Percentiles rank a stretch among this genome's conserved stretches.
Evolutionary conservation across 768 basidiomycete species (phyloP).

Genomic region (Psilocybe cyanescens): DNA sequence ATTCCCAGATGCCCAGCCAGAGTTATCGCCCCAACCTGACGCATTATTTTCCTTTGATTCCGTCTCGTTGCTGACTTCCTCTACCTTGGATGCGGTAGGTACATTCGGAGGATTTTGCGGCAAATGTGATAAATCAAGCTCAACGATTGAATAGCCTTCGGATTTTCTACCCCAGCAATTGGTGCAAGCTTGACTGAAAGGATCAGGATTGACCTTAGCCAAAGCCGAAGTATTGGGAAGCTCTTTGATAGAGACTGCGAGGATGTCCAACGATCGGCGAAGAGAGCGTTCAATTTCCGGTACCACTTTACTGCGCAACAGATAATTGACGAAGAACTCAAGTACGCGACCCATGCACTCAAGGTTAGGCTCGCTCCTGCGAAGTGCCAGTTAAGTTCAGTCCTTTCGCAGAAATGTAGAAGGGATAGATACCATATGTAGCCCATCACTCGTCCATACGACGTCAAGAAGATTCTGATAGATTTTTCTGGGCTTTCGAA

Average conservation of each 20-base stretch:
- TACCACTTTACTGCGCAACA: conserved; percentile 46
- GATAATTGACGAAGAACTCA: conserved; percentile 48
- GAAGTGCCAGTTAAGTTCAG: conserved; percentile 1
- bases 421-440: conserved; percentile 60
- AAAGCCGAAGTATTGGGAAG: conserved; percentile 52
- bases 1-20: neutral
- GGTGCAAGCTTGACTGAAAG: conserved; percentile 52
- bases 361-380: conserved; percentile 47
- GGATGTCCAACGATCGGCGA: conserved; percentile 47
- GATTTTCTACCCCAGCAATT: conserved; percentile 52
- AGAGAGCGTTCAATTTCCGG: conserved; percentile 49
- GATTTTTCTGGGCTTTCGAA: conserved; percentile 62
- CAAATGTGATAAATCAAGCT: conserved; percentile 8
- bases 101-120: neutral
- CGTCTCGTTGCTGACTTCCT: conserved; percentile 3
- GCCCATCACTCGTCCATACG: conserved; percentile 68
- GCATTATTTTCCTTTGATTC: neutral
- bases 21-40: conserved; percentile 3
- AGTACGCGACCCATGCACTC: conserved; percentile 45
- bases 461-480: conserved; percentile 71
- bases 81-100: neutral
- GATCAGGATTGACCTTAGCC: conserved; percentile 50
- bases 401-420: neutral
- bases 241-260: conserved; percentile 47
- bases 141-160: conserved; percentile 38